These are phyloP conservation scores for Xylaria bambusicola DNA, from an alignment of 495 filamentous ascomycete genomes.

Conservation along the genomic window DNA sequence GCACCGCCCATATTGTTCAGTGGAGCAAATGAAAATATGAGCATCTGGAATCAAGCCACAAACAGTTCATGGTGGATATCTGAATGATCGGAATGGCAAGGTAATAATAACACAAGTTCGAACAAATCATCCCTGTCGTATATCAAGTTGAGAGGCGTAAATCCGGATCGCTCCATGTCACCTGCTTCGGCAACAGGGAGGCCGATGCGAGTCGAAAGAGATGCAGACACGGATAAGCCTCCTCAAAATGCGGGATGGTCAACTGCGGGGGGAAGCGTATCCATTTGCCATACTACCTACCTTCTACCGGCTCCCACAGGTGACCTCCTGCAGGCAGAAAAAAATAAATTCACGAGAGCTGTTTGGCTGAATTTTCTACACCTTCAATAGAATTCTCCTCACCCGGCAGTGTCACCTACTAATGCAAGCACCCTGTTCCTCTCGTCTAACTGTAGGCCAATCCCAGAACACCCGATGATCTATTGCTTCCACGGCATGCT, in stretches of 20 bases:
- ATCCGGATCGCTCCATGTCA: not conserved
- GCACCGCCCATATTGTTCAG: no score
- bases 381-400: not conserved
- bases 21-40: no score
- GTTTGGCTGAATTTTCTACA: not conserved
- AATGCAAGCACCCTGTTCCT: not conserved
- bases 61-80: no score
- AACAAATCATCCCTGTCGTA: no score
- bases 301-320: not conserved
- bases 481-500: not conserved
- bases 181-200: not conserved
- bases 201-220: not conserved
- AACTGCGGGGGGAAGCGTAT: slow-evolving; percentile 8
- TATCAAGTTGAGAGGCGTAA: no score
- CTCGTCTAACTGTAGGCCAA: not conserved
- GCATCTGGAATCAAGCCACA: no score
- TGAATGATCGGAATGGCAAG: no score
- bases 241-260: not conserved
- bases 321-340: not conserved
- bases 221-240: not conserved
- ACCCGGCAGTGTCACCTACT: slow-evolving; percentile 1
- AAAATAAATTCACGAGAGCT: not conserved
- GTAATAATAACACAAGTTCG: no score
- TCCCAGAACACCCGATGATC: not conserved
- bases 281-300: not conserved